These are phyloP conservation scores for Pouteria campechiana DNA, from an alignment of 179 eudicot species.

Conservation along the genomic window DNA sequence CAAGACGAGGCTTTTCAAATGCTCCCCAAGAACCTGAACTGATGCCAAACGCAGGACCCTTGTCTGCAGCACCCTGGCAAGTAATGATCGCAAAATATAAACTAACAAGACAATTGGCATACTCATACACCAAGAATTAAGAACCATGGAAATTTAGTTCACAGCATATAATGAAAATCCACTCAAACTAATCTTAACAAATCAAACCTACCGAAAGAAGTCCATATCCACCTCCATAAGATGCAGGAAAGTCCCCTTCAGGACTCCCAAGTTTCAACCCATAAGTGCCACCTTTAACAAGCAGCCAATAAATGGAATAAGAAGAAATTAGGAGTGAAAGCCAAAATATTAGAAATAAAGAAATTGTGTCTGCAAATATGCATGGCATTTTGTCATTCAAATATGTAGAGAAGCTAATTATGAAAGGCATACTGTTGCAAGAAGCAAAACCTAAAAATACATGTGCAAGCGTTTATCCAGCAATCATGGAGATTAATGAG, in stretches of 20 bases:
- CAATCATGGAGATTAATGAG: too few species aligned
- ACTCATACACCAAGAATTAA: constrained; percentile 1
- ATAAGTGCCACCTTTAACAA: constrained; percentile 61
- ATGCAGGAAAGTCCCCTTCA: constrained; percentile 46
- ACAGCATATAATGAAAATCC: constrained; percentile 1
- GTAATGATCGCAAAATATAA: too few species aligned
- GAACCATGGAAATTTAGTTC: not conserved
- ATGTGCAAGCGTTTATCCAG: too few species aligned
- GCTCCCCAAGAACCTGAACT: constrained; percentile 82
- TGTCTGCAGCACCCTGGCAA: constrained; percentile 71
- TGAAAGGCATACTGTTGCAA: not conserved
- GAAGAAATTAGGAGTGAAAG: too few species aligned
- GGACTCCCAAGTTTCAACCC: constrained; percentile 50
- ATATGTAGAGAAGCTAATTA: not conserved
- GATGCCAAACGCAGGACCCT: constrained; percentile 63
- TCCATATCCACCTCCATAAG: constrained; percentile 73
- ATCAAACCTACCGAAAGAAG: constrained; percentile 55
- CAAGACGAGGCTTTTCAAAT: constrained; percentile 49
- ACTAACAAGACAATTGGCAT: not conserved
- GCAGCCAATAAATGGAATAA: constrained; percentile 6
- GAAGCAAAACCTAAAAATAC: too few species aligned
- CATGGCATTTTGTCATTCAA: too few species aligned
- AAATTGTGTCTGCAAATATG: not conserved
- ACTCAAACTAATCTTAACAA: not conserved
- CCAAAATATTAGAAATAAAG: not conserved